phyloP scores from a whole-genome alignment of 257 asterid species.

The Scutellaria galericulata region DNA sequence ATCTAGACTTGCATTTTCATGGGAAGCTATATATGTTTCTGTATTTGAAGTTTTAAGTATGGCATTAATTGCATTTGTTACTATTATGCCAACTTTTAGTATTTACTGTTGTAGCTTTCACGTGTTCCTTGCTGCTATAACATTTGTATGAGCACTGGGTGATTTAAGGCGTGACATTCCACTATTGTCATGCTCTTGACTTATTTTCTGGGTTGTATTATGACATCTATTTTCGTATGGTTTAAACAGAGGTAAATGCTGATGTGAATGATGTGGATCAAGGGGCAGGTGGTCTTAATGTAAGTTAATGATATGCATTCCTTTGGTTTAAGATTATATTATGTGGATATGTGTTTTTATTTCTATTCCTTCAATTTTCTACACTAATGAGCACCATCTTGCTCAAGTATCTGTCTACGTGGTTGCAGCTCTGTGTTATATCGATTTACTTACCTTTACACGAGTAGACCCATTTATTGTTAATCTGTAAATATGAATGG shows the following conservation, averaged over 20 bases:
- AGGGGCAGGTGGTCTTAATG: slow-evolving; percentile 46
- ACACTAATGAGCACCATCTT: neutral
- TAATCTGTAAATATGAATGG: neutral
- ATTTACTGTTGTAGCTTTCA: slow-evolving; percentile 23
- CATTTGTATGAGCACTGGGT: slow-evolving; percentile 21
- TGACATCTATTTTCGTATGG: slow-evolving; percentile 31
- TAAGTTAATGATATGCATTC: slow-evolving; percentile 45
- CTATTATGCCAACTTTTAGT: neutral
- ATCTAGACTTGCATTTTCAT: neutral
- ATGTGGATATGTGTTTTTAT: neutral
- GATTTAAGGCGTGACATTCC: slow-evolving; percentile 21
- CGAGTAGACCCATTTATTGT: neutral
- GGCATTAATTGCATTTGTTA: slow-evolving; percentile 20
- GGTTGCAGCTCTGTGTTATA: neutral
- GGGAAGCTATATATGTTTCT: neutral
- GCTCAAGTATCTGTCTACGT: neutral
- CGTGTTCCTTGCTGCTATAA: slow-evolving; percentile 4
- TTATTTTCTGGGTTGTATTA: slow-evolving; percentile 5
- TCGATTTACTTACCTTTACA: neutral
- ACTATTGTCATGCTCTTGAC: neutral
- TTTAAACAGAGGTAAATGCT: slow-evolving; percentile 56
- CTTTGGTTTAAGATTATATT: neutral
- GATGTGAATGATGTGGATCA: slow-evolving; percentile 45
- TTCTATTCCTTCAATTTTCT: slow-evolving; percentile 1
- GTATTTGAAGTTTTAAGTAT: neutral